phyloP scores from a whole-genome alignment of 2,329 filamentous ascomycete genomes.

The Penicillium olsonii region DNA sequence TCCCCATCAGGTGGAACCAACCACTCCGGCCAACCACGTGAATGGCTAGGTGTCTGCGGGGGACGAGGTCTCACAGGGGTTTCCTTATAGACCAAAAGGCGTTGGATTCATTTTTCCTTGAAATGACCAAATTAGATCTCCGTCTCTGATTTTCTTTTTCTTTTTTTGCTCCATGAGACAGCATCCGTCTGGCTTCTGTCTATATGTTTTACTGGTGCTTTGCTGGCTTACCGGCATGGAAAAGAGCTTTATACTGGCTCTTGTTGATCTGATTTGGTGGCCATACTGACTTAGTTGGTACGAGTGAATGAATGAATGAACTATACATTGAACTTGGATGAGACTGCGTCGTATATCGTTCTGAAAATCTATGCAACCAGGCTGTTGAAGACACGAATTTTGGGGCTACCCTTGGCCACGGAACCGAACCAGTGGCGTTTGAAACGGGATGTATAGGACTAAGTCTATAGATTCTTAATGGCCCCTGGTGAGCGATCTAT shows the following conservation, averaged over 20 bases:
- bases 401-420: no score
- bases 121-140: conserved; percentile 1
- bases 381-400: no score
- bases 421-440: no score
- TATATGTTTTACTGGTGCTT: background rate
- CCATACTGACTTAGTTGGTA: conserved; percentile 27
- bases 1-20: conserved; percentile 45
- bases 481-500: no score
- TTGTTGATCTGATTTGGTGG: conserved; percentile 10
- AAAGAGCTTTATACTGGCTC: background rate
- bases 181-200: background rate
- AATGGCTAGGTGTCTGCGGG: conserved; percentile 49
- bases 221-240: background rate
- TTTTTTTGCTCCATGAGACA: conserved; percentile 1
- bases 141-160: conserved; percentile 6
- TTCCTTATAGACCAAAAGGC: conserved; percentile 32
- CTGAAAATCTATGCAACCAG: background rate
- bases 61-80: conserved; percentile 50
- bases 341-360: background rate
- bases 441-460: no score
- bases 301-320: conserved; percentile 41
- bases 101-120: background rate
- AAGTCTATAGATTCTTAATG: no score
- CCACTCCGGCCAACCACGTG: conserved; percentile 33
- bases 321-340: conserved; percentile 19